These are phyloP conservation scores for Allantophomopsis cytisporea DNA, from an alignment of 2,329 filamentous ascomycete species.

Conservation along the genomic window DNA sequence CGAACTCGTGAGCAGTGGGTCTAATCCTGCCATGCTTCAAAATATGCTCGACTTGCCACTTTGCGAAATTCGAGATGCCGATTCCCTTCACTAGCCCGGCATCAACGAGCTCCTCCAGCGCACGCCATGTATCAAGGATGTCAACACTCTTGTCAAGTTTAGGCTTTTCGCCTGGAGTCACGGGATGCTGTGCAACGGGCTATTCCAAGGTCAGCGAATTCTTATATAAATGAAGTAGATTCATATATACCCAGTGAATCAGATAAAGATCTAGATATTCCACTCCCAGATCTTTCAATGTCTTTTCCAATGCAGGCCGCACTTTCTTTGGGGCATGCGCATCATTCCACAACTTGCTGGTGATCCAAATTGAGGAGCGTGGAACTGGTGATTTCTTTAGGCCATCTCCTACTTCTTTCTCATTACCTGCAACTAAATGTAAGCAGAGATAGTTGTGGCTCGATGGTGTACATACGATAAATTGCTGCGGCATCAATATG, in stretches of 20 bases:
- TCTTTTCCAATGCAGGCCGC: conserved; percentile 10
- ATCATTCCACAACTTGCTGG: conserved; percentile 81
- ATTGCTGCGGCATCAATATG: conserved; percentile 59
- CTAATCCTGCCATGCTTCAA: conserved; percentile 28
- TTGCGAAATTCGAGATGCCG: conserved; percentile 71
- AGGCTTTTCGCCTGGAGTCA: neutral
- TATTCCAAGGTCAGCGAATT: neutral
- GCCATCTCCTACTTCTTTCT: conserved; percentile 60
- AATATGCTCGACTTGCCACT: conserved; percentile 41
- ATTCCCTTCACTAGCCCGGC: conserved; percentile 56
- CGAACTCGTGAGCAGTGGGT: conserved; percentile 67
- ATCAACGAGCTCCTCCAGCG: conserved; percentile 62
- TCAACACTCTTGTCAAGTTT: neutral
- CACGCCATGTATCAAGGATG: conserved; percentile 67
- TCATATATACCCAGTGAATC: conserved; percentile 19
- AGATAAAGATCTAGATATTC: conserved; percentile 21
- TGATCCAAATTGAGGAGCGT: conserved; percentile 75
- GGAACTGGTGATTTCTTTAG: conserved; percentile 60
- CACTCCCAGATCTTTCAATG: conserved; percentile 17
- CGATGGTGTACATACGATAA: conserved; percentile 24
- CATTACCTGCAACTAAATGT: conserved; percentile 59
- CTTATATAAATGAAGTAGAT: neutral
- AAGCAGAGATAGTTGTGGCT: no score
- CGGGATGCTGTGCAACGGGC: neutral
- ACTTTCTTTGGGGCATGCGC: conserved; percentile 31